Evolutionary conservation across 164 flowering plant species (phyloP).

Genomic region (Vitis amurensis): DNA sequence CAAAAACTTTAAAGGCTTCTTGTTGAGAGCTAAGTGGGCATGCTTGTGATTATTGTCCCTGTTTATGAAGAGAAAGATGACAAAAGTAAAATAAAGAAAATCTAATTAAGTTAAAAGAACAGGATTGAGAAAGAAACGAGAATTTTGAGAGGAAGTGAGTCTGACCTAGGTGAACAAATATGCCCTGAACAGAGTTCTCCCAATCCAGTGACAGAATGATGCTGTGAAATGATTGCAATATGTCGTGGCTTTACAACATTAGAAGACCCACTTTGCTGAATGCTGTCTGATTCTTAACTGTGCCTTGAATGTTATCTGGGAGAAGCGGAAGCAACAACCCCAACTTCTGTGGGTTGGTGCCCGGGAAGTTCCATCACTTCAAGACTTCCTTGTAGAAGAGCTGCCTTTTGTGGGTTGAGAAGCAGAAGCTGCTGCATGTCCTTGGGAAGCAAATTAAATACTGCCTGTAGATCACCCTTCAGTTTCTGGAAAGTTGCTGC

Average conservation of each 20-base stretch:
- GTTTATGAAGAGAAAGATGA: not conserved
- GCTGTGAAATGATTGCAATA: conserved; percentile 2
- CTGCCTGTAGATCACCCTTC: conserved; percentile 63
- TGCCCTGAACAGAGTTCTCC: not conserved
- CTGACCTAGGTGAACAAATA: conserved; percentile 8
- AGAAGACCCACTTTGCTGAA: not conserved
- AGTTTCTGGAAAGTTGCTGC: conserved; percentile 55
- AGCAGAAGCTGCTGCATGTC: conserved; percentile 89
- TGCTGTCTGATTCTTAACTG: not conserved
- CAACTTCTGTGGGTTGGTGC: conserved; percentile 25
- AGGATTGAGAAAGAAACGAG: not conserved
- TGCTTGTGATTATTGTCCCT: not conserved
- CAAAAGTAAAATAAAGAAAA: not conserved
- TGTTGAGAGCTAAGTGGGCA: not conserved
- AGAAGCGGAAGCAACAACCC: conserved; percentile 16
- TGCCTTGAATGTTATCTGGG: conserved; percentile 14
- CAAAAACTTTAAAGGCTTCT: not conserved
- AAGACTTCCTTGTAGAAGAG: conserved; percentile 50
- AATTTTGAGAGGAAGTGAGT: not conserved
- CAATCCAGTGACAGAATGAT: not conserved
- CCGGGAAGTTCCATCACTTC: conserved; percentile 40
- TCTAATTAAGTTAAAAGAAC: not conserved
- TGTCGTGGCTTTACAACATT: conserved; percentile 4
- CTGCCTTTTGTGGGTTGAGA: conserved; percentile 72
- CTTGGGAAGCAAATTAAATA: conserved; percentile 76